These are phyloP conservation scores for Myxozyma udenii DNA, from an alignment of 805 yeast genomes.

Conservation along the genomic window DNA sequence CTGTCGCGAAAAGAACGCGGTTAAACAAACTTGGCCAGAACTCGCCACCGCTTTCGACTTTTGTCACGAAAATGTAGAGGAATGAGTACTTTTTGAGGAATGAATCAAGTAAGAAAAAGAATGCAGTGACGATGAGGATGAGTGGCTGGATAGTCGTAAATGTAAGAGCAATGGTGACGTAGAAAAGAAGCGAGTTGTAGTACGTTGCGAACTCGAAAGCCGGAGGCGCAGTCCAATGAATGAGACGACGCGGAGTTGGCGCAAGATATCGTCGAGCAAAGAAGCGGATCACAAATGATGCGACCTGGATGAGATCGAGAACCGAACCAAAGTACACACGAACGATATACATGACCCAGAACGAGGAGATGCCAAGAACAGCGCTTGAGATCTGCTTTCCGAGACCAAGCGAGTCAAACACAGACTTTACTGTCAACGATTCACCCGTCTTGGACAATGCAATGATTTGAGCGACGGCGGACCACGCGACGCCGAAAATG, in stretches of 20 bases:
- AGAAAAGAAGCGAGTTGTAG: conserved; percentile 38
- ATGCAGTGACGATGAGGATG: conserved; percentile 36
- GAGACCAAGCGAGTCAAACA: conserved; percentile 34
- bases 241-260: conserved; percentile 38
- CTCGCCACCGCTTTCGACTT: conserved; percentile 40
- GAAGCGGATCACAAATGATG: conserved; percentile 32
- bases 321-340: conserved; percentile 36
- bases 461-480: conserved; percentile 37
- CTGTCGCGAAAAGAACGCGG: conserved; percentile 37
- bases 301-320: conserved; percentile 36
- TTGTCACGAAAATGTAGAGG: conserved; percentile 39
- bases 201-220: conserved; percentile 38
- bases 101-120: conserved; percentile 35
- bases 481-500: conserved; percentile 42
- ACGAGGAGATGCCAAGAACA: conserved; percentile 40
- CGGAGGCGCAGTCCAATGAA: conserved; percentile 38
- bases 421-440: conserved; percentile 31
- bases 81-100: conserved; percentile 40
- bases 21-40: conserved; percentile 41
- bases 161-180: conserved; percentile 39
- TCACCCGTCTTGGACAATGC: conserved; percentile 20
- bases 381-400: conserved; percentile 39
- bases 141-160: conserved; percentile 43
- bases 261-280: conserved; percentile 31
- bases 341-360: conserved; percentile 44